Base-by-base conservation (phyloP, 2,329 filamentous ascomycete genomes). In the Paraphaeosphaeria sporulosa region DNA sequence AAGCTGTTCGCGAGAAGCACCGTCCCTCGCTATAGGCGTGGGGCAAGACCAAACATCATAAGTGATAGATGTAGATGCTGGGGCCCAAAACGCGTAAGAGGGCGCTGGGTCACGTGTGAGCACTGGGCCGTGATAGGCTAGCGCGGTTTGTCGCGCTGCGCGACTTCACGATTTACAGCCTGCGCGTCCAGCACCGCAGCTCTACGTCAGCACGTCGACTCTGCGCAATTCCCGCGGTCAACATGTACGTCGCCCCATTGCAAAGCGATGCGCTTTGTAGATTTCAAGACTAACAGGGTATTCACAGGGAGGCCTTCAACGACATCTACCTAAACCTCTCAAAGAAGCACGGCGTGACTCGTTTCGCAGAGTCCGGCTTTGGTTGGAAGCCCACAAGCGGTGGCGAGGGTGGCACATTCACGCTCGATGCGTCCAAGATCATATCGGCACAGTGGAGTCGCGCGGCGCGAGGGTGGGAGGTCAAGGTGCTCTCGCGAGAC, bases 321-420 rank as follows among this genome's bases (percentile, higher is more conserved):
- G 93, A 93, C 81, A 97, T 98, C 82, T 94, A 95, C 81, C 88
- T 99, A 71, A 94, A 99, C 78, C 87, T 99, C 62, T 97, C 94
- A 71, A 95, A 93, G 79, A 90, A 95, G 80, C 87, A 89, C 60
- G 95, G 95, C 69, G 95, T 94, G 82, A 97, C 94, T 82, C 89
- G 95, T 76, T 94, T 99, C 74, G 94, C 94, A 64, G 94, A 98
- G 78, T 94, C 89, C 55, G 95, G 95, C 62, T 87, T 98, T 71
- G 95, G 94, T 57, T 99, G 96, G 96, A 97, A 96, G 80, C 93
- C 94, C 30, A 86, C 88, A 4, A 88, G 88, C 55, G 93, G 92
- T 74, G 92, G 93, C 77, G 93, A 97, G 66, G 54, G 49, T 9
- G 44, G 49, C 19, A 94, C 94, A 62, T 97, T 97, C 80, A 98